Evolutionary conservation across 352 stramenopile species (phyloP).

Genomic region (Pythium grandisporangium): DNA sequence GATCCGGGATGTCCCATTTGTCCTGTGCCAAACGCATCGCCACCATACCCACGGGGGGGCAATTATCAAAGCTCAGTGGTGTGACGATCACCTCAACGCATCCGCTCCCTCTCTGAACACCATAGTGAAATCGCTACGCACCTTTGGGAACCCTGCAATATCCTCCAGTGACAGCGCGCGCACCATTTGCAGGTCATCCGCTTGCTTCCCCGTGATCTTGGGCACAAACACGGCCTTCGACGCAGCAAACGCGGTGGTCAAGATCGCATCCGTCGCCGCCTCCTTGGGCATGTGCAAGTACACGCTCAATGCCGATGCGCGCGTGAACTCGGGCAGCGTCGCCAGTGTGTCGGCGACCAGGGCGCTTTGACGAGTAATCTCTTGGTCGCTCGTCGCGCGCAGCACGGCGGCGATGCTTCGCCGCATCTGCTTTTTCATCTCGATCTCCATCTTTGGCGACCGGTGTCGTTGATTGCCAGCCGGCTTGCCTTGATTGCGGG

Average conservation of each 20-base stretch:
- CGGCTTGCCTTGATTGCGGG: background rate
- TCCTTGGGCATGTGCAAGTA: conserved; percentile 86
- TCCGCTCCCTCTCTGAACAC: background rate
- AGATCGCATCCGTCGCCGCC: conserved; percentile 38
- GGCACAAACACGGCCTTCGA: conserved; percentile 82
- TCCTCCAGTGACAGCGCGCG: conserved; percentile 47
- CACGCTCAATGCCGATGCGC: conserved; percentile 41
- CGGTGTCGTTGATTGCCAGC: too few species aligned
- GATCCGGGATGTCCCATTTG: conserved; percentile 86
- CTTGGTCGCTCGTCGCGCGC: conserved; percentile 19
- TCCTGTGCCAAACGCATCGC: too few species aligned
- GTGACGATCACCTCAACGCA: too few species aligned
- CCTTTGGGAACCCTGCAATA: conserved; percentile 76
- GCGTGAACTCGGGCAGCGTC: conserved; percentile 38
- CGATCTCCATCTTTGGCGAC: background rate
- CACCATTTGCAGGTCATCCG: conserved; percentile 78
- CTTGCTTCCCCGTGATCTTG: conserved; percentile 63
- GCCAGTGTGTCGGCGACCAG: conserved; percentile 33
- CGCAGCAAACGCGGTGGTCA: conserved; percentile 41
- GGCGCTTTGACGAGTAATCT: conserved; percentile 45
- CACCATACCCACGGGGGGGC: too few species aligned
- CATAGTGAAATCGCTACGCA: conserved; percentile 4
- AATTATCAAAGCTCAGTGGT: too few species aligned
- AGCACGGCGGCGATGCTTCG: conserved; percentile 36
- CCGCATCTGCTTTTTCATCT: conserved; percentile 51